phyloP scores from a whole-genome alignment of 1,284 basidiomycete species.

The Austropuccinia psidii region DNA sequence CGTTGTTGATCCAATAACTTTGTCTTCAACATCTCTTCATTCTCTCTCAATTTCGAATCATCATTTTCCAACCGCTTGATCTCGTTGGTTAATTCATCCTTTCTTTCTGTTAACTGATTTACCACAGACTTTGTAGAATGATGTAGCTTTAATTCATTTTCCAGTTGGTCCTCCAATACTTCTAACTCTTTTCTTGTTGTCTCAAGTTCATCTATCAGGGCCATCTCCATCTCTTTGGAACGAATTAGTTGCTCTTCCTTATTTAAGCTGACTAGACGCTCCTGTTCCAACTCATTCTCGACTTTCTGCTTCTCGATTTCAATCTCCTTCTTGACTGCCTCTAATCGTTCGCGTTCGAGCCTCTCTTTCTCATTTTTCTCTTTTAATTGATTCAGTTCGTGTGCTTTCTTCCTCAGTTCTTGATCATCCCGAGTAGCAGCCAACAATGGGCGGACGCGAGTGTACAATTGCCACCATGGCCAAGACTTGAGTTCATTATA shows the following conservation, averaged over 20 bases:
- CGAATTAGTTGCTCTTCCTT: slow-evolving; percentile 78
- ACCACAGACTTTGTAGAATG: slow-evolving; percentile 51
- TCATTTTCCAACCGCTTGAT: slow-evolving; percentile 39
- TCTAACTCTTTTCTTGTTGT: slow-evolving; percentile 59
- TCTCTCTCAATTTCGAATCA: slow-evolving; percentile 33
- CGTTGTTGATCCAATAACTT: slow-evolving; percentile 37
- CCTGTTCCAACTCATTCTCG: slow-evolving; percentile 71
- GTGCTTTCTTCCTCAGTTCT: slow-evolving; percentile 78
- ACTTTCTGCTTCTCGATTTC: slow-evolving; percentile 73
- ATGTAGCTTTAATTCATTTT: slow-evolving; percentile 58
- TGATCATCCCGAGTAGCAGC: slow-evolving; percentile 89
- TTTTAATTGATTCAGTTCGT: slow-evolving; percentile 70
- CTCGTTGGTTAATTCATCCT: slow-evolving; percentile 39
- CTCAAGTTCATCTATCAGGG: slow-evolving; percentile 74
- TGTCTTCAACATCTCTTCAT: slow-evolving; percentile 35
- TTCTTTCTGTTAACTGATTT: slow-evolving; percentile 28
- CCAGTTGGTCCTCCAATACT: slow-evolving; percentile 73
- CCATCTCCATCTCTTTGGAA: slow-evolving; percentile 72
- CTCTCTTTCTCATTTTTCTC: slow-evolving; percentile 80
- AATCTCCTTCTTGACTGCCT: slow-evolving; percentile 67
- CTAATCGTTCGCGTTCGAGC: slow-evolving; percentile 66
- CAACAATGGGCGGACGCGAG: slow-evolving; percentile 80
- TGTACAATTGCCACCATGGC: slow-evolving; percentile 99
- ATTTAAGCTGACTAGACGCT: slow-evolving; percentile 69
- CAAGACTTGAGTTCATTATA: slow-evolving; percentile 84